Percentiles rank a stretch among this genome's conserved stretches.
Evolutionary conservation across 306 rosid genomes (phyloP).

Genomic region (Senna siamea): DNA sequence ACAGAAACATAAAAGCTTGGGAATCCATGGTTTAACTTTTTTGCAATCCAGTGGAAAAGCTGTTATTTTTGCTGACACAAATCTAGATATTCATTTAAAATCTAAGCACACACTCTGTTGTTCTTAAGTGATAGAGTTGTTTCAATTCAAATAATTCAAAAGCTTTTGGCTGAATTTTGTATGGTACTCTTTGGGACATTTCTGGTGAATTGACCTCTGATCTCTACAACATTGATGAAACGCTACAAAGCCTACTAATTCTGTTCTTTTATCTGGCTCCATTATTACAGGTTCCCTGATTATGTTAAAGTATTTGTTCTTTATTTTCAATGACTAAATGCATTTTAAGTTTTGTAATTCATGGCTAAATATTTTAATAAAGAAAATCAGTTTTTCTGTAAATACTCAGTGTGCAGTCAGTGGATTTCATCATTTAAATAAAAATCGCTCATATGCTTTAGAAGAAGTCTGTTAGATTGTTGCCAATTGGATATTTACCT

Average conservation of each 20-base stretch:
- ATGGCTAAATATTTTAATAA: slow-evolving; percentile 12
- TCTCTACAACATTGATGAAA: slow-evolving; percentile 28
- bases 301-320: not conserved
- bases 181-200: not conserved
- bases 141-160: slow-evolving; percentile 14
- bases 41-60: slow-evolving; percentile 38
- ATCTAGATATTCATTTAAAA: slow-evolving; percentile 36
- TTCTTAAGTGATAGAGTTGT: slow-evolving; percentile 28
- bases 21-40: slow-evolving; percentile 36
- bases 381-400: slow-evolving; percentile 13
- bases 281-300: not conserved
- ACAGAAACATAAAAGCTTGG: slow-evolving; percentile 31
- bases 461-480: slow-evolving; percentile 21
- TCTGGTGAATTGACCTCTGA: slow-evolving; percentile 5
- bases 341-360: not conserved
- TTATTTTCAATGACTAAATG: slow-evolving; percentile 17
- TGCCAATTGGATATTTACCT: slow-evolving; percentile 21
- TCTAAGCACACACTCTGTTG: slow-evolving; percentile 10
- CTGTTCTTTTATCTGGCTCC: slow-evolving; percentile 16
- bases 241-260: not conserved
- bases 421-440: slow-evolving; percentile 9
- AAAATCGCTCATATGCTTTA: slow-evolving; percentile 6
- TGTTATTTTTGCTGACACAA: slow-evolving; percentile 28
- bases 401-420: slow-evolving; percentile 17
- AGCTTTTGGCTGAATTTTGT: slow-evolving; percentile 34